Percentiles rank a stretch among this genome's conserved stretches.
These are phyloP conservation scores for Pholiota microspora DNA, from an alignment of 768 basidiomycete species.

Conservation along the genomic window DNA sequence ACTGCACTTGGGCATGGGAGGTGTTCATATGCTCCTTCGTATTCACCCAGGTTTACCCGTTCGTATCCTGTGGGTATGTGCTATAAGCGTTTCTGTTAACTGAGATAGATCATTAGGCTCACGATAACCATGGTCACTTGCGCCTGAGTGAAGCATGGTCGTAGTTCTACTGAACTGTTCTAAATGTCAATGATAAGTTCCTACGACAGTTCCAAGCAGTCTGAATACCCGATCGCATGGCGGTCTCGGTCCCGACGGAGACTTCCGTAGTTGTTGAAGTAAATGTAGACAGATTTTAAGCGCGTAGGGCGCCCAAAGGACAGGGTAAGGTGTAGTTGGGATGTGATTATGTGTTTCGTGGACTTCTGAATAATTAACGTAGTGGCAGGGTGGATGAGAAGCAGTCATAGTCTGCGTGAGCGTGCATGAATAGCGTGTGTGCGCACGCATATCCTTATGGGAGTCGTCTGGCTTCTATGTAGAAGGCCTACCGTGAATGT, in stretches of 20 bases:
- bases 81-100: neutral
- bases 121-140: neutral
- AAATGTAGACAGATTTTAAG: conserved; percentile 2
- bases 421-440: neutral
- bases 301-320: neutral
- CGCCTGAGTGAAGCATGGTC: neutral
- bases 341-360: neutral
- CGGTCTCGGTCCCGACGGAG: conserved; percentile 3
- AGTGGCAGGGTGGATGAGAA: neutral
- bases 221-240: conserved; percentile 4
- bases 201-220: neutral
- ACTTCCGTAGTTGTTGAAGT: neutral
- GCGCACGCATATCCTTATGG: conserved; percentile 1
- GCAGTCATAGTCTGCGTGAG: neutral
- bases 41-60: neutral
- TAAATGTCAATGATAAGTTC: neutral
- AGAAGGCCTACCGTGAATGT: neutral
- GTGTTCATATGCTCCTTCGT: conserved; percentile 3
- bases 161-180: neutral
- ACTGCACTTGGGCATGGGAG: conserved; percentile 1
- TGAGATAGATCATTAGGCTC: neutral
- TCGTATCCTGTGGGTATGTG: neutral
- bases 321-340: neutral
- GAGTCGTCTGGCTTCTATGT: neutral
- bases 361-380: no score